These are phyloP conservation scores for Magnusiomyces tetraspermus DNA, from an alignment of 1,139 yeast species.

Conservation along the genomic window DNA sequence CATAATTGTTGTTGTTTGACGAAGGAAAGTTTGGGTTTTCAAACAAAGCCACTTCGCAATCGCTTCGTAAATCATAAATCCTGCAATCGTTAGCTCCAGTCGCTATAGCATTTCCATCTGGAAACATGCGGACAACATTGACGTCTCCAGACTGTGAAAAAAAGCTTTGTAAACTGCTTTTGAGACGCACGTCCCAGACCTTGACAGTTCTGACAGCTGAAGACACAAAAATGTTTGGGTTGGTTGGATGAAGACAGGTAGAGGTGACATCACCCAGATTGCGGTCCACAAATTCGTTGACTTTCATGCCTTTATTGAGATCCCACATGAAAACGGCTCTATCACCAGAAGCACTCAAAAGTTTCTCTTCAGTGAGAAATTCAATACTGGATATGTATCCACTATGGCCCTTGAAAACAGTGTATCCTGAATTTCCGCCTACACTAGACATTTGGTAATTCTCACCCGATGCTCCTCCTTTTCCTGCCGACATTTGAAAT, in stretches of 20 bases:
- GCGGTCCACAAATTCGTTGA: conserved; percentile 49
- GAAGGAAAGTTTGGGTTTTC: conserved; percentile 29
- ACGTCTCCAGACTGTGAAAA: conserved; percentile 56
- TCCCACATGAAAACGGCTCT: conserved; percentile 81
- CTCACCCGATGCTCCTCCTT: neutral
- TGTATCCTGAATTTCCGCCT: conserved; percentile 33
- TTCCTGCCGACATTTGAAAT: conserved; percentile 4
- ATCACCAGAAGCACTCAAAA: conserved; percentile 75
- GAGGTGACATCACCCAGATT: conserved; percentile 76
- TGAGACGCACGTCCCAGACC: conserved; percentile 60
- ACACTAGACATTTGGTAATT: conserved; percentile 17
- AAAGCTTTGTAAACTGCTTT: conserved; percentile 50
- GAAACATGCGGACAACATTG: conserved; percentile 53
- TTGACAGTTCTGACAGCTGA: conserved; percentile 71
- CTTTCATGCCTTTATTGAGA: conserved; percentile 46
- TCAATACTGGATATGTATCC: conserved; percentile 74
- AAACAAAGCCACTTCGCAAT: conserved; percentile 55
- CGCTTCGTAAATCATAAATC: conserved; percentile 68
- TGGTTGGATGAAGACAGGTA: conserved; percentile 33
- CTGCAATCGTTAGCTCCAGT: conserved; percentile 79
- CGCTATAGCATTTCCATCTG: conserved; percentile 48
- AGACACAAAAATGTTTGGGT: conserved; percentile 43
- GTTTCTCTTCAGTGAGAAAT: conserved; percentile 47
- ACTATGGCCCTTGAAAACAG: conserved; percentile 65
- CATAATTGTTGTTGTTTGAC: neutral